Evolutionary conservation across 192 early-diverging fungal genomes (phyloP), one percentile per base, ranked within the genome.

Genomic region (Linnemannia zychae): DNA sequence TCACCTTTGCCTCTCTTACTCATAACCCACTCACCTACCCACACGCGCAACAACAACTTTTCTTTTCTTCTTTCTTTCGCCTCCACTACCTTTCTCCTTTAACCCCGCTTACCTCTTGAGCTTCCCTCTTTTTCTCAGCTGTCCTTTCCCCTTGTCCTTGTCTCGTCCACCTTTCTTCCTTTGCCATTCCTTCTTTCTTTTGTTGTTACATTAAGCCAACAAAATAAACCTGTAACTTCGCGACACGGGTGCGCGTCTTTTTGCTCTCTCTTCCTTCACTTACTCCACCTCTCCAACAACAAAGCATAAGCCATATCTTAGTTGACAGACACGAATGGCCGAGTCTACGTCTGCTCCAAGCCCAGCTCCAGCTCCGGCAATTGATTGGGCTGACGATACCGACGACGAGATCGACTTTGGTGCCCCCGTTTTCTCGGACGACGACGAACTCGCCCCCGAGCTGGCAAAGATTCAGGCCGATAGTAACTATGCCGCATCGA

Each of bases 351-450:
- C 80, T 31, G 73, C 71, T 34, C 16, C 80, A 18, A 81, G 70
- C 68, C 18, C 74, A 9, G 38, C 46, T 9, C 4, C 40, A 44
- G 40, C 40, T 22, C 72, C 77, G 4, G 68, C 77, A 65, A 65
- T 79, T 49, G 83, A 85, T 71, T 85, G 83, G 83, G 83, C 83
- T 5, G 83, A 85, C 33, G 83, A 85, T 46, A 76, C 71, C 15
- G 83, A 85, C 49, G 83, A 85, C 24, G 83, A 85, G 71, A 85
- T 85, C 38, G 83, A 85, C 17, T 85, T 85, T 63, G 77, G 74
- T 1, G 83, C 83, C 17, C 83, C 83, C 49, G 83, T 85, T 31
- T 85, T 85, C 74, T 85, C 83, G 9, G 83, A 85, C 66, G 83
- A 85, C 70, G 83, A 85, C 18, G 83, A 75, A 37, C 67, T 77